These are phyloP conservation scores for Saccharomycopsis hybrid DNA, from an alignment of 1,139 yeast genomes.

Conservation along the genomic window DNA sequence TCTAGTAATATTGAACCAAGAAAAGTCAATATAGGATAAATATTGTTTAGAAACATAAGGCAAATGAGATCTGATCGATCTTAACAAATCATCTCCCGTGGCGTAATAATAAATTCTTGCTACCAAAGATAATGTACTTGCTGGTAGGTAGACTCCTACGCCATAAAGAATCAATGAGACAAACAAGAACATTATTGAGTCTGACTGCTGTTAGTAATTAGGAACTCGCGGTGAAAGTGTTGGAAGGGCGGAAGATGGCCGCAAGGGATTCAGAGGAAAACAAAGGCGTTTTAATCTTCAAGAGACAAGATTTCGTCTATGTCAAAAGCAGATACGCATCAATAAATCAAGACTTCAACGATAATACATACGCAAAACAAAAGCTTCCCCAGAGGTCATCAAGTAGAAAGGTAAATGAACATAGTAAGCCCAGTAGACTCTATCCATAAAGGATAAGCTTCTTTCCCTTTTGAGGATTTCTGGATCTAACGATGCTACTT, in stretches of 20 bases:
- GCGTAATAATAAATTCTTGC: slow-evolving; percentile 27
- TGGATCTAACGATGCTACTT: too few relatives aligned
- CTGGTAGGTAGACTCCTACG: slow-evolving; percentile 27
- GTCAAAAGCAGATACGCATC: too few relatives aligned
- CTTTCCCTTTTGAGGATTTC: slow-evolving; percentile 16
- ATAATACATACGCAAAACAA: slow-evolving; percentile 24
- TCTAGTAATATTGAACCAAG: slow-evolving; percentile 18
- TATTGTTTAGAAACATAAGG: slow-evolving; percentile 16
- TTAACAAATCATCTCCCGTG: slow-evolving; percentile 27
- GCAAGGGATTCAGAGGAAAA: too few relatives aligned
- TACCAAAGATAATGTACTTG: slow-evolving; percentile 22
- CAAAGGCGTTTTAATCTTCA: too few relatives aligned
- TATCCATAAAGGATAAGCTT: slow-evolving; percentile 15
- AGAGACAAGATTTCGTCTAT: too few relatives aligned
- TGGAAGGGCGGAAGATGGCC: not conserved
- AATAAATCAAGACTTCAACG: too few relatives aligned
- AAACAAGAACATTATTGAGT: slow-evolving; percentile 18
- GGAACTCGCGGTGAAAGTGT: too few relatives aligned
- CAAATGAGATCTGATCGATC: slow-evolving; percentile 9
- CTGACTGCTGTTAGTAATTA: slow-evolving; percentile 1
- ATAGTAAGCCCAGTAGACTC: slow-evolving; percentile 35
- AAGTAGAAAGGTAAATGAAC: slow-evolving; percentile 36
- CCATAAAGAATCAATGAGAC: slow-evolving; percentile 25
- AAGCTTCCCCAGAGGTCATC: slow-evolving; percentile 36
- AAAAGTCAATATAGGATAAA: slow-evolving; percentile 13